Percentiles rank a stretch among this genome's conserved stretches.
phyloP scores from a whole-genome alignment of 805 yeast species.

The Yarrowia sp. region DNA sequence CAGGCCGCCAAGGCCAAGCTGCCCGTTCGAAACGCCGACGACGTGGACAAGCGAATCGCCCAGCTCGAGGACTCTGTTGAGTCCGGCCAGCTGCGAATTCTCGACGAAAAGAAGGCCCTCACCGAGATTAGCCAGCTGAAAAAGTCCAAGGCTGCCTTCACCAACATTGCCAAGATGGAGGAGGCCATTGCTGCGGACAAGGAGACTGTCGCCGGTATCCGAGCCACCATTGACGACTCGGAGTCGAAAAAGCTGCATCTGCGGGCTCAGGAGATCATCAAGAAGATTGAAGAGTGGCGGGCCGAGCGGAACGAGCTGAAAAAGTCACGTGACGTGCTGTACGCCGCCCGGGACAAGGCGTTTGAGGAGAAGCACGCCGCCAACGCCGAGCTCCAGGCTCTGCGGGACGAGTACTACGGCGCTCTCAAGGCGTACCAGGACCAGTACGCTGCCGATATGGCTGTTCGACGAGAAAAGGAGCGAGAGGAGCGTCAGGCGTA shows the following conservation, averaged over 20 bases:
- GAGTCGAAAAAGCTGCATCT: constrained; percentile 70
- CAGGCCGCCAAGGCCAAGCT: constrained; percentile 73
- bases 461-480: constrained; percentile 72
- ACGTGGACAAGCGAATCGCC: constrained; percentile 49
- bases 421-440: constrained; percentile 74
- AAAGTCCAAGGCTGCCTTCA: constrained; percentile 80
- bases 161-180: constrained; percentile 74
- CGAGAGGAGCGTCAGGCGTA: constrained; percentile 64
- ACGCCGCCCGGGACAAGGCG: constrained; percentile 69
- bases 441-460: constrained; percentile 70
- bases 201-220: constrained; percentile 75
- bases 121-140: constrained; percentile 86
- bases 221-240: constrained; percentile 63
- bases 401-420: constrained; percentile 76
- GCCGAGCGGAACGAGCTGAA: constrained; percentile 70
- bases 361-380: constrained; percentile 70
- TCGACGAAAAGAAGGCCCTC: constrained; percentile 84
- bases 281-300: constrained; percentile 71
- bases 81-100: constrained; percentile 80
- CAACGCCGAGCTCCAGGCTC: constrained; percentile 69
- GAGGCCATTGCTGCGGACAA: constrained; percentile 80
- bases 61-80: constrained; percentile 75
- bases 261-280: constrained; percentile 66
- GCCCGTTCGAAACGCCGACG: constrained; percentile 59
- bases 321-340: constrained; percentile 64